Base-by-base conservation (phyloP, 1,284 basidiomycete genomes). In the Microbotryum lychnidis-dioicae region DNA sequence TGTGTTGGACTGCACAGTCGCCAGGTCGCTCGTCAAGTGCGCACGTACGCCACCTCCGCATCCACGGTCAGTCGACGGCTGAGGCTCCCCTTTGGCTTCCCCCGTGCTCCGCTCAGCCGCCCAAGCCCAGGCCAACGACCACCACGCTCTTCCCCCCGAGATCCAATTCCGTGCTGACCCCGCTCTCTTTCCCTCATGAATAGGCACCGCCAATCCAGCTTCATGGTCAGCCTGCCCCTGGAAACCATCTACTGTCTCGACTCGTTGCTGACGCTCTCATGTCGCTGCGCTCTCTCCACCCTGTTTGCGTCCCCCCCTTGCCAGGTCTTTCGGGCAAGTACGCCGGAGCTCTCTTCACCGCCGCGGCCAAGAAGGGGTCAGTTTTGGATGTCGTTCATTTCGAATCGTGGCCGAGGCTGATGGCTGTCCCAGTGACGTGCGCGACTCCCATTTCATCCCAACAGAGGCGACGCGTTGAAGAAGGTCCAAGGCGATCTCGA, bases 261-360 rank as follows among this genome's bases (percentile, higher is more conserved):
- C 48, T 50, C 23, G n/a, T 42, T 12, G 37, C 37, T 42, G 37
- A 42, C 16, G 14, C 14, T 42, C 37, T 42, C 37, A 3, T 42
- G 37, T 42, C 37, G 37, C 37, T 42, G 16, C 12, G 29, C 29
- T 42, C 37, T 16, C 37, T 18, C 37, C 37, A 16, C 37, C 37
- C 37, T 14, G 4, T 42, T 42, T 42, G 37, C 48, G 27, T 29
- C 12, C 37, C 48, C 14, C 12, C 14, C 3, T 4, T 3, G 12
- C 10, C 66, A 65, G 70, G 64, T 45, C 69, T 89, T 69, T 83
- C 88, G 52, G 79, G 83, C 76, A 97, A 97, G 79, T 98, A 99
- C 78, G 94, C 96, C 67, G 87, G 89, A 63, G 94, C 96, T 31
- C 83, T 89, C 68, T 99, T 89, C 79, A 84, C 86, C 58, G 94